A percentile compares a stretch with the other conserved stretches of the same genome.
Conservation (phyloP, 371 early-diverging fungal genomes). For the Dichotomocladium elegans region DNA sequence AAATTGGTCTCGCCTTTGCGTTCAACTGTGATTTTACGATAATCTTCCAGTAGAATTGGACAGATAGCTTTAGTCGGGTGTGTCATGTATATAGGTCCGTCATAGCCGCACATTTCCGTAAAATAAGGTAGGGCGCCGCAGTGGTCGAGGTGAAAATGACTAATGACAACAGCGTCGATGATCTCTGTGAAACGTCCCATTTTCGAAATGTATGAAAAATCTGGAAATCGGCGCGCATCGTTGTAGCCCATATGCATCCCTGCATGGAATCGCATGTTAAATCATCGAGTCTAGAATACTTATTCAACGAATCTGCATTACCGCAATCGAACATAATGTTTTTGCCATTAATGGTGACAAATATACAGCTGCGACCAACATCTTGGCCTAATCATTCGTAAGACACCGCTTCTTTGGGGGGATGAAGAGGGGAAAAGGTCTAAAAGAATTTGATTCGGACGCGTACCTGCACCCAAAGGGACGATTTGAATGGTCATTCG, state of each 20-base stretch:
- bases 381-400: constrained; percentile 61
- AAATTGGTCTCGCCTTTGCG: constrained; percentile 84
- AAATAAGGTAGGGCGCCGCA: constrained; percentile 96
- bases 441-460: constrained; percentile 7
- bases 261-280: constrained; percentile 1
- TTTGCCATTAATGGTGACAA: constrained; percentile 83
- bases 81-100: constrained; percentile 96
- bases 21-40: constrained; percentile 84
- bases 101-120: constrained; percentile 93
- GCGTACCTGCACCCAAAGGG: constrained; percentile 49
- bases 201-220: constrained; percentile 92
- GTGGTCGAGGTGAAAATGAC: constrained; percentile 97
- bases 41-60: constrained; percentile 91
- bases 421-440: constrained; percentile 4
- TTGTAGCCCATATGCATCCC: constrained; percentile 98
- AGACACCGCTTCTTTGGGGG: background rate
- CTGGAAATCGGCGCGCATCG: constrained; percentile 96
- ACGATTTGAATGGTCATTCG: constrained; percentile 50
- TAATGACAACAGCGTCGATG: constrained; percentile 90
- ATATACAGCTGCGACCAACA: constrained; percentile 92
- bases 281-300: background rate
- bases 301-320: constrained; percentile 5
- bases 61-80: constrained; percentile 95
- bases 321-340: constrained; percentile 98
- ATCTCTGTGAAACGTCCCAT: constrained; percentile 79